Base-by-base conservation (phyloP, 2,329 filamentous ascomycete genomes). In the Decorospora gaudefroyi region DNA sequence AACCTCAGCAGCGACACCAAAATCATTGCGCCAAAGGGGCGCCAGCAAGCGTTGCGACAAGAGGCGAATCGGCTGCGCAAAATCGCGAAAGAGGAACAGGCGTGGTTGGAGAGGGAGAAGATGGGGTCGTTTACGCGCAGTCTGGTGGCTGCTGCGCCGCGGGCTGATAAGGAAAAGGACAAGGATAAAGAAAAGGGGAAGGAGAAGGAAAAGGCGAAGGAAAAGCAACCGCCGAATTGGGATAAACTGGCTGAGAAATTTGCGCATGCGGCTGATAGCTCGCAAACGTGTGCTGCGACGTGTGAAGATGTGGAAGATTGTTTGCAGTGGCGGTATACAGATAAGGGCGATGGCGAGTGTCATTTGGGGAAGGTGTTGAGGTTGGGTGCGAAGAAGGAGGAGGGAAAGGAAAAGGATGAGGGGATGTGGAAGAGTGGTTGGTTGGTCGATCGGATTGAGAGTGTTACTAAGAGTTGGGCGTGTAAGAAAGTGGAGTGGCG, bases 371-470 rank as follows among this genome's bases (percentile, higher is more conserved):
- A 67, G 19, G 54, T 59, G 1, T 32, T 72, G 2, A 37, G 63
- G 13, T 42, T 71, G 6, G 68, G 65, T 16, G 57, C 30, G 11
- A 55, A 48, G 26, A 53, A 53, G 7, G 53, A 38, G 4, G 50
- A 44, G 16, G 56, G 51, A 4, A 51, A 40, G 11, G 55, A 48
- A 25, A 53, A 53, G 7, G 53, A 38, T 4, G 50, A 44, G 16
- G 56, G 51, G 4, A 51, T 38, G 16, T 69, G 65, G 65, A 64
- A 51, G 10, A 67, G 66, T 49, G 69, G 70, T 5, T 73, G 69
- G 69, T 48, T 70, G 49, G 21, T 66, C 5, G 66, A 70, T 0
- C 53, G 67, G 15, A 57, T 72, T 2, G 31, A 53, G 12, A 42
- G 48, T 12, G 27, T 39, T 0, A 58, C 28, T 2, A 51, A 53